Evolutionary conservation across 106 monocot genomes (phyloP).

Genomic region (Phalaenopsis equestris): DNA sequence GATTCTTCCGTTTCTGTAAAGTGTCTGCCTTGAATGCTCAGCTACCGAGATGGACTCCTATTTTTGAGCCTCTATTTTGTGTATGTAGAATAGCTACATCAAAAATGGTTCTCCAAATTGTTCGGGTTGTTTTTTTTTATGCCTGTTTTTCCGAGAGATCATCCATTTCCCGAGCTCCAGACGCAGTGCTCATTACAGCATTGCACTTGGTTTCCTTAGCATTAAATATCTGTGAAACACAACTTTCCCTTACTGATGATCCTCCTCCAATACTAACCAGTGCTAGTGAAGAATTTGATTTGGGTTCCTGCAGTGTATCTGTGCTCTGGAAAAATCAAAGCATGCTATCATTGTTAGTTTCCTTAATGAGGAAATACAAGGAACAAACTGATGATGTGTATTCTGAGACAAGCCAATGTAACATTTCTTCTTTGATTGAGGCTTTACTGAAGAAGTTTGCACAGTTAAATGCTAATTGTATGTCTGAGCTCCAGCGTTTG

Average conservation of each 20-base stretch:
- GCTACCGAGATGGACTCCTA: slow-evolving; percentile 62
- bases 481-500: slow-evolving; percentile 38
- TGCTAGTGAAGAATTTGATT: slow-evolving; percentile 49
- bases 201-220: slow-evolving; percentile 74
- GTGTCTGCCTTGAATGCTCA: slow-evolving; percentile 65
- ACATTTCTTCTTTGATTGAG: slow-evolving; percentile 58
- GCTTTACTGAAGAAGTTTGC: slow-evolving; percentile 70
- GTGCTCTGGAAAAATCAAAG: slow-evolving; percentile 41
- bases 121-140: slow-evolving; percentile 71
- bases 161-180: slow-evolving; percentile 59
- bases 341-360: slow-evolving; percentile 63
- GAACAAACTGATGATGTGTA: slow-evolving; percentile 32
- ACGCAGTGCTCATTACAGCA: slow-evolving; percentile 72
- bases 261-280: slow-evolving; percentile 32
- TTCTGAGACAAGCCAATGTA: slow-evolving; percentile 45
- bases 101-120: slow-evolving; percentile 39
- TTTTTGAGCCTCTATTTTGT: slow-evolving; percentile 48
- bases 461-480: slow-evolving; percentile 43
- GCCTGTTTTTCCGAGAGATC: slow-evolving; percentile 45
- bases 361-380: slow-evolving; percentile 58
- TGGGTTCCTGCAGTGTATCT: slow-evolving; percentile 15
- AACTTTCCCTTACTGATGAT: slow-evolving; percentile 11
- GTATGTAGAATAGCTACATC: slow-evolving; percentile 73
- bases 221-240: slow-evolving; percentile 67
- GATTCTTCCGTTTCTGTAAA: slow-evolving; percentile 64